A percentile compares a stretch with the other conserved stretches of the same genome.
phyloP scores from a whole-genome alignment of 371 early-diverging fungal species.

The Mortierella sp. region DNA sequence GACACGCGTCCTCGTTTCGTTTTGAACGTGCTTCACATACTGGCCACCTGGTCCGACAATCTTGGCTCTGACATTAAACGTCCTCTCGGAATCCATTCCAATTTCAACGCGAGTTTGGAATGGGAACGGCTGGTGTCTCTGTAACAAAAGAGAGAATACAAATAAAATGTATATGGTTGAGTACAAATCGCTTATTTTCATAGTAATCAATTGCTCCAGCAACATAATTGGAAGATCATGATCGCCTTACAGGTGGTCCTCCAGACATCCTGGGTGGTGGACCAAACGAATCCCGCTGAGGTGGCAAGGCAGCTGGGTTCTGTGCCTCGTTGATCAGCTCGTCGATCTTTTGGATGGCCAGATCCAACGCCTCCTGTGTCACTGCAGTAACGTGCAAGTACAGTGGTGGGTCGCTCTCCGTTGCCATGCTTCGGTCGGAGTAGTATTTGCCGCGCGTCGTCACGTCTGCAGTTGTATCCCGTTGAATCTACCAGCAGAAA shows the following conservation, averaged over 20 bases:
- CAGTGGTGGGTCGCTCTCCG: constrained; percentile 82
- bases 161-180: background rate
- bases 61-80: constrained; percentile 87
- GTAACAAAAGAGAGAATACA: background rate
- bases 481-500: constrained; percentile 63
- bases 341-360: constrained; percentile 77
- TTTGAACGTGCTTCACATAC: constrained; percentile 91
- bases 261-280: constrained; percentile 24
- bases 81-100: constrained; percentile 77
- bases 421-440: constrained; percentile 77
- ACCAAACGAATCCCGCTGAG: constrained; percentile 48
- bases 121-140: constrained; percentile 56
- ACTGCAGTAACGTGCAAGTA: constrained; percentile 82
- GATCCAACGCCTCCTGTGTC: constrained; percentile 76
- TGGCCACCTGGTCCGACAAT: constrained; percentile 88
- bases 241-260: constrained; percentile 45
- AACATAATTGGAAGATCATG: background rate
- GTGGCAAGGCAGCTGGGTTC: constrained; percentile 40
- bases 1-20: constrained; percentile 82
- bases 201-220: background rate
- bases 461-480: constrained; percentile 85
- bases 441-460: constrained; percentile 89
- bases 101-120: constrained; percentile 79
- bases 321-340: constrained; percentile 76
- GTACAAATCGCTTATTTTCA: background rate